Conservation (phyloP, 305 asterid species). For the Andrographis paniculata region DNA sequence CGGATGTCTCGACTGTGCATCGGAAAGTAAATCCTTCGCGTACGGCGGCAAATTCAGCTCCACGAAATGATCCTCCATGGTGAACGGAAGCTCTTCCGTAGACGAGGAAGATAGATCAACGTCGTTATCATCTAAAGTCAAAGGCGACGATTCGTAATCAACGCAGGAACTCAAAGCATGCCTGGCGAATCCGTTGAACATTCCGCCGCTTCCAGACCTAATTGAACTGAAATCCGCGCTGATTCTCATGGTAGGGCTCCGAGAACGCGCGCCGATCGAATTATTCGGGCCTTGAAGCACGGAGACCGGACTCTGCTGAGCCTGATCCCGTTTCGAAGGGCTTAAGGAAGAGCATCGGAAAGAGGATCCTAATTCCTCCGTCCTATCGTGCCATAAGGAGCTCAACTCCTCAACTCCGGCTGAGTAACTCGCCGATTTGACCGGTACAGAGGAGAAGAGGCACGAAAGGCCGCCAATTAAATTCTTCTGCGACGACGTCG, state of each 20-base stretch:
- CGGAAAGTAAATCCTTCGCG: constrained; percentile 56
- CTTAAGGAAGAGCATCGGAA: constrained; percentile 40
- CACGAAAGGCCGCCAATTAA: constrained; percentile 65
- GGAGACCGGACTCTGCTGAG: constrained; percentile 85
- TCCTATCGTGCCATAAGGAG: constrained; percentile 66
- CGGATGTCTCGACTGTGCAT: constrained; percentile 60
- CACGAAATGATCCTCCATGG: constrained; percentile 55
- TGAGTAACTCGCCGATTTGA: constrained; percentile 50
- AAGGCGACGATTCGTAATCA: constrained; percentile 42
- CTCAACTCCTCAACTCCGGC: constrained; percentile 55
- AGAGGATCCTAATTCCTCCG: constrained; percentile 65
- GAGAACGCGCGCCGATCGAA: constrained; percentile 44
- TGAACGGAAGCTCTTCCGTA: constrained; percentile 69
- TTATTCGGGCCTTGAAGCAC: constrained; percentile 65
- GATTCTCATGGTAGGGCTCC: constrained; percentile 51
- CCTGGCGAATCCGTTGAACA: constrained; percentile 61
- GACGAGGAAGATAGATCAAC: constrained; percentile 26
- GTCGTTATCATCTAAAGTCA: constrained; percentile 30
- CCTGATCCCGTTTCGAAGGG: constrained; percentile 74
- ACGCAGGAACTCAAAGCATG: constrained; percentile 64
- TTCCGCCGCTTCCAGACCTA: constrained; percentile 47
- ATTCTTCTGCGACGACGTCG: constrained; percentile 64
- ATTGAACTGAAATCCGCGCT: constrained; percentile 42
- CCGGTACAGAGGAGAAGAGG: constrained; percentile 56
- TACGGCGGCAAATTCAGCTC: constrained; percentile 42